Base-by-base conservation (phyloP, 257 asterid species). In the Phtheirospermum japonicum region DNA sequence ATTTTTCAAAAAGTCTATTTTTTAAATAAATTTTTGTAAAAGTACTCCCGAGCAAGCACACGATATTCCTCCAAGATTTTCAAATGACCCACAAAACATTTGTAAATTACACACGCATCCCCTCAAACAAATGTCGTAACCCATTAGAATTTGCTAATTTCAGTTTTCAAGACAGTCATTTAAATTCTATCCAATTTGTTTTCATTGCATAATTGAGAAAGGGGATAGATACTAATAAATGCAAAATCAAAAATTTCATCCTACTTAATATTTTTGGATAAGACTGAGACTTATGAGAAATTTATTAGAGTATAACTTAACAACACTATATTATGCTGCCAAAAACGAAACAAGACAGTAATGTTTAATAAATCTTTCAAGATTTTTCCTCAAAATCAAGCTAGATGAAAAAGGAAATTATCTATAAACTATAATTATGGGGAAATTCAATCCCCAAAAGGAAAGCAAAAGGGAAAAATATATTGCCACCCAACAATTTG, bases 401-500 rank as follows among this genome's bases (percentile, higher is more conserved):
- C 28, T 23, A 23, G 28, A 23, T 3, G 28, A 23, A 23, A 23
- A 23, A 23, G 28, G 12, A 13, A 9, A 39, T 39, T 39, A 9
- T 9, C 4, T 39, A 39, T 12, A 37, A 7, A 9, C 13, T 7
- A 7, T 16, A 5, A 16, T 49, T 49, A 16, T 31, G 9, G 8
- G 18, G 9, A 19, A 32, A 4, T 39, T n/a, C n/a, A n/a, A n/a
- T n/a, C n/a, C n/a, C n/a, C n/a, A n/a, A n/a, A n/a, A n/a, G n/a
- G n/a, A n/a, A n/a, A n/a, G n/a, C n/a, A 39, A 19, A 59, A 40
- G 4, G 9, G 0, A 13, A 71, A 9, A 52, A 11, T 5, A 59
- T 59, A 65, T 28, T 33, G 59, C 59, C 67, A 63, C 64, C 73
- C 52, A 57, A 59, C 33, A n/a, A 59, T 59, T 68, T 64, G 66